phyloP scores from a whole-genome alignment of 2,329 filamentous ascomycete genomes.

The Paradendryphiella salina region DNA sequence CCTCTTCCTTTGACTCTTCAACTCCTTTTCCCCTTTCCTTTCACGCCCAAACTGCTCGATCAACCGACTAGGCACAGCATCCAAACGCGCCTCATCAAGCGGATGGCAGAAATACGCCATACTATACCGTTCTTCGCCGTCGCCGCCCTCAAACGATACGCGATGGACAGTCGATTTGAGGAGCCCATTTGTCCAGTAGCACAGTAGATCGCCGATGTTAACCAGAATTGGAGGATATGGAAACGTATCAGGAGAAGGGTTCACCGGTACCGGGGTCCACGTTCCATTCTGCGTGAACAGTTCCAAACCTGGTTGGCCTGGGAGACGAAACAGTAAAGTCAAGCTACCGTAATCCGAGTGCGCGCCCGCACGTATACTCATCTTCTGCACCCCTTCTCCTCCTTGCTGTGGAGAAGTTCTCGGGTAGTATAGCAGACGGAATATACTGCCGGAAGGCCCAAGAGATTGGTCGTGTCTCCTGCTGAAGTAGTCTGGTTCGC shows the following conservation, averaged over 20 bases:
- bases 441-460: constrained; percentile 57
- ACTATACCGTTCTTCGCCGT: constrained; percentile 54
- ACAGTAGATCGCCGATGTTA: constrained; percentile 74
- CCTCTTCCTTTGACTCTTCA: constrained; percentile 47
- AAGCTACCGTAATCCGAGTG: constrained; percentile 82
- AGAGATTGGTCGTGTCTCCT: constrained; percentile 59
- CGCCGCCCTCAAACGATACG: constrained; percentile 67
- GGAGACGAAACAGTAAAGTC: constrained; percentile 79
- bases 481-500: constrained; percentile 60
- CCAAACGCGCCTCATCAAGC: constrained; percentile 57
- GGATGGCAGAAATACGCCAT: constrained; percentile 68
- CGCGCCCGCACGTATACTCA: constrained; percentile 81
- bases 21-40: constrained; percentile 32
- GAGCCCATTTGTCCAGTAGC: constrained; percentile 88
- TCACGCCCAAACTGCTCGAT: constrained; percentile 49
- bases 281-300: constrained; percentile 63
- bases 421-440: constrained; percentile 59
- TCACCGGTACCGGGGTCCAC: constrained; percentile 52
- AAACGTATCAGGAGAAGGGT: constrained; percentile 62
- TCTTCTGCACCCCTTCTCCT: constrained; percentile 28
- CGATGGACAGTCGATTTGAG: constrained; percentile 87
- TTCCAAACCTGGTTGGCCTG: constrained; percentile 83
- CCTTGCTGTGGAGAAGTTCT: constrained; percentile 27
- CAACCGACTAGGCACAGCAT: constrained; percentile 58
- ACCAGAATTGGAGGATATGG: constrained; percentile 54